phyloP scores from a whole-genome alignment of 139 green algal species.

The Chlorella ohadii region DNA sequence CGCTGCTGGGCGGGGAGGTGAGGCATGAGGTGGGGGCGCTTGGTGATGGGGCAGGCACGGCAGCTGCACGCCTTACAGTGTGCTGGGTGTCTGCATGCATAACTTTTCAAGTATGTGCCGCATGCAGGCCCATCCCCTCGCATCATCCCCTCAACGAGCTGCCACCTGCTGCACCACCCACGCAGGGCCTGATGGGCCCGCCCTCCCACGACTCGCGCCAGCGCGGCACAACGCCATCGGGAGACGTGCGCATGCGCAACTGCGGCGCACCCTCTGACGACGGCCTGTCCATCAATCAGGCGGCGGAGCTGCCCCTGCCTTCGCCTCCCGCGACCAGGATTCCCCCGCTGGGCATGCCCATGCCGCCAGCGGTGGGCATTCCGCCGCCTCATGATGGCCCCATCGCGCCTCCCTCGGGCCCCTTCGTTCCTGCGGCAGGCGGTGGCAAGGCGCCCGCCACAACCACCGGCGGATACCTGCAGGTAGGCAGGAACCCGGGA shows the following conservation, averaged over 20 bases:
- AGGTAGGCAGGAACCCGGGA: background rate
- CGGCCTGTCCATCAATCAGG: constrained; percentile 10
- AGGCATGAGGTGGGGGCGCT: too few species aligned
- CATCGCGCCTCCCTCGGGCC: background rate
- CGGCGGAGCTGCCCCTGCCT: background rate
- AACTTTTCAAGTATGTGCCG: too few species aligned
- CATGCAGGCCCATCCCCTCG: too few species aligned
- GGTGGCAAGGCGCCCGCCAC: constrained; percentile 29
- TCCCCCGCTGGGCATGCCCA: background rate
- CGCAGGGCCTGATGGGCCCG: constrained; percentile 27
- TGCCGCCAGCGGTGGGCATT: constrained; percentile 1
- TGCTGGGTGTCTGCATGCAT: background rate
- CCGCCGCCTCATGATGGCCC: background rate
- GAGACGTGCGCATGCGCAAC: too few species aligned
- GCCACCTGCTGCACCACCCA: too few species aligned
- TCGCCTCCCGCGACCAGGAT: too few species aligned
- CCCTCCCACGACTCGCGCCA: background rate
- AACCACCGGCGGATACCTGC: constrained; percentile 20
- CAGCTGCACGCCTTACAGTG: background rate
- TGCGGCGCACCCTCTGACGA: too few species aligned
- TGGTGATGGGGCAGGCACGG: background rate
- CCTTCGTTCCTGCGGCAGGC: background rate
- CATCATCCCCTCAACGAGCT: too few species aligned
- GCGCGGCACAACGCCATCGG: background rate
- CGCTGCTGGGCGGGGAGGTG: background rate